These are phyloP conservation scores for Ogataea hybrid DNA, from an alignment of 1,139 yeast species.

Conservation along the genomic window DNA sequence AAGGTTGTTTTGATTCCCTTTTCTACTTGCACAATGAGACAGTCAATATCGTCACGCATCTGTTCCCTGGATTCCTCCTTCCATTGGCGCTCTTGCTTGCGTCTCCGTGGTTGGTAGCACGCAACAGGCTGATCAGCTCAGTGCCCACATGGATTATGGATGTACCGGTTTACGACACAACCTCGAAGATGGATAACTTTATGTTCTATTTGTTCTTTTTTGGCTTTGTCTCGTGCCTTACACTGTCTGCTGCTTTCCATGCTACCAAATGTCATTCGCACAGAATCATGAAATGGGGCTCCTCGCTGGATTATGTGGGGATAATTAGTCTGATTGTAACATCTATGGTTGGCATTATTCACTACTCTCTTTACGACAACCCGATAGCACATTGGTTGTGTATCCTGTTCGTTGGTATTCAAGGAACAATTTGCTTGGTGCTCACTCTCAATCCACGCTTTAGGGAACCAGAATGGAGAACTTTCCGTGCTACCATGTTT, in stretches of 20 bases:
- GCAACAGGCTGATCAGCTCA: slow-evolving; percentile 24
- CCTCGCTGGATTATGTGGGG: no score
- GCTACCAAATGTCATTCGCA: slow-evolving; percentile 70
- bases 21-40: slow-evolving; percentile 81
- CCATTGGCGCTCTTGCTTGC: slow-evolving; percentile 29
- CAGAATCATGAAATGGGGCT: no score
- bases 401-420: no score
- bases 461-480: no score
- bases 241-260: slow-evolving; percentile 76
- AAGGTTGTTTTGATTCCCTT: slow-evolving; percentile 52
- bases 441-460: no score
- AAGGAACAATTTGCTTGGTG: no score
- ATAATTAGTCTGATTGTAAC: no score
- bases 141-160: slow-evolving; percentile 30
- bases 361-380: no score
- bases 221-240: slow-evolving; percentile 60
- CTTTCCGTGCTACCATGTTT: no score
- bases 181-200: slow-evolving; percentile 42
- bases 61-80: slow-evolving; percentile 59
- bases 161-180: slow-evolving; percentile 44
- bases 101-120: slow-evolving; percentile 20
- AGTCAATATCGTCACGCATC: slow-evolving; percentile 77
- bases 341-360: no score
- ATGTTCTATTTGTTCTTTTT: slow-evolving; percentile 43
- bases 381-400: no score